phyloP scores from a whole-genome alignment of 2,329 filamentous ascomycete genomes.

The Westerdykella aurantiaca region DNA sequence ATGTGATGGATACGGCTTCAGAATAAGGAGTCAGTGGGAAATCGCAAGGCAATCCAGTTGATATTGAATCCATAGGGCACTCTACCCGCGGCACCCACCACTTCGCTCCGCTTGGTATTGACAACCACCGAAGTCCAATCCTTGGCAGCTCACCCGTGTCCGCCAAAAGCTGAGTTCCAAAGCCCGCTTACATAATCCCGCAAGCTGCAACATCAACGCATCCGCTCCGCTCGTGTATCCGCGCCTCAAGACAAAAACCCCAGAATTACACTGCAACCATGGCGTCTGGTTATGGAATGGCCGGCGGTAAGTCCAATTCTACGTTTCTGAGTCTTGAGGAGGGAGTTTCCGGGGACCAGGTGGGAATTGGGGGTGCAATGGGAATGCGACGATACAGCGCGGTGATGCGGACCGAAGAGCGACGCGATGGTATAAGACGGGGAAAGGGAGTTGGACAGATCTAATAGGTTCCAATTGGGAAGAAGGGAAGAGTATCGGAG shows the following conservation, averaged over 20 bases:
- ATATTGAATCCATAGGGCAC: too few relatives aligned
- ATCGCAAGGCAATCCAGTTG: too few relatives aligned
- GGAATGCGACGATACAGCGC: constrained; percentile 16
- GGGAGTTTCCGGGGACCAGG: constrained; percentile 5
- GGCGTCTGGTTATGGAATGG: constrained; percentile 77
- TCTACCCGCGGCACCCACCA: too few relatives aligned
- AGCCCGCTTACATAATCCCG: constrained; percentile 5
- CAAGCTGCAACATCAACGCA: constrained; percentile 5
- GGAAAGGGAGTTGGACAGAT: too few relatives aligned
- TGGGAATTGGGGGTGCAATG: constrained; percentile 1
- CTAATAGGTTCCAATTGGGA: too few relatives aligned
- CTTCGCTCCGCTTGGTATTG: too few relatives aligned
- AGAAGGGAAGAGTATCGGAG: too few relatives aligned
- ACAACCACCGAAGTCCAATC: too few relatives aligned
- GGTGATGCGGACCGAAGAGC: constrained; percentile 1
- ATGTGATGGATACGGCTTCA: too few relatives aligned
- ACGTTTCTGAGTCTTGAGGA: not conserved
- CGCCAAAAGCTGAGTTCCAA: constrained; percentile 1
- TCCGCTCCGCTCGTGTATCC: not conserved
- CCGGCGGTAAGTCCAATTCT: constrained; percentile 58
- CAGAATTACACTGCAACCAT: constrained; percentile 46
- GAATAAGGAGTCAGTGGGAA: too few relatives aligned
- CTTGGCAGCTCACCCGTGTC: too few relatives aligned
- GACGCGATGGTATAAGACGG: not conserved
- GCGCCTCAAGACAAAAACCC: constrained; percentile 10